Base-by-base conservation (phyloP, 495 filamentous ascomycete genomes). In the Podospora pseudoanserina region DNA sequence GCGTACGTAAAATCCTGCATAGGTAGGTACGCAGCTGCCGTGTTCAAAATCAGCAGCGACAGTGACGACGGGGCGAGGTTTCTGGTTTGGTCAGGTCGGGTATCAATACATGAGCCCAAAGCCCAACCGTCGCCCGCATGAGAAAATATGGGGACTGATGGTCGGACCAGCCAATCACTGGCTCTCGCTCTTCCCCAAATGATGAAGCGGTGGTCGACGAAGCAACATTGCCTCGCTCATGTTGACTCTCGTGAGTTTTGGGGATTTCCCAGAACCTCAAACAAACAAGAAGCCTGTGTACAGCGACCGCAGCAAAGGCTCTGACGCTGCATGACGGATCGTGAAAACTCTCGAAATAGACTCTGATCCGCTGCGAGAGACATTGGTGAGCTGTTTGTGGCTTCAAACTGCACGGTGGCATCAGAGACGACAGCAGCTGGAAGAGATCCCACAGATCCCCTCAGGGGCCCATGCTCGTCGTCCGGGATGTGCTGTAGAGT, bases 61-160 rank as follows among this genome's bases (percentile, higher is more conserved):
- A n/a, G 56, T 9, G n/a, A 27, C 56, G 23, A 23, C 16, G 4
- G 59, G 68, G 28, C 30, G 32, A 67, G 59, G 68, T 79, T 49
- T 49, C 39, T 16, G 39, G 39, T 49, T 16, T 49, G 39, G 39
- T 49, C 39, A 11, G 39, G 39, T 49, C 68, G 77, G 77, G 77
- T 76, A 79, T 69, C 77, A 79, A 79, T 75, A 75, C 76, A 60
- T 78, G 27, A 32, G 27, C 27, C 61, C 27, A 53, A 73, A 49
- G 39, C 68, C 75, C 77, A 73, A 73, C 77, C 67, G 65, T 69
- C 4, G 56, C 61, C 63, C 39, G 65, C 71, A 71, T 60, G 54
- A 32, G 13, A 49, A 49, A 49, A 49, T 49, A 49, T 60, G 26
- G 27, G 65, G 27, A 61, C 39, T 53, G 30, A 19, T 60, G 16